Percentiles rank a stretch among this genome's conserved stretches.
Evolutionary conservation across 1,139 yeast genomes (phyloP).

Genomic region (Trichomonascaceae sp.): DNA sequence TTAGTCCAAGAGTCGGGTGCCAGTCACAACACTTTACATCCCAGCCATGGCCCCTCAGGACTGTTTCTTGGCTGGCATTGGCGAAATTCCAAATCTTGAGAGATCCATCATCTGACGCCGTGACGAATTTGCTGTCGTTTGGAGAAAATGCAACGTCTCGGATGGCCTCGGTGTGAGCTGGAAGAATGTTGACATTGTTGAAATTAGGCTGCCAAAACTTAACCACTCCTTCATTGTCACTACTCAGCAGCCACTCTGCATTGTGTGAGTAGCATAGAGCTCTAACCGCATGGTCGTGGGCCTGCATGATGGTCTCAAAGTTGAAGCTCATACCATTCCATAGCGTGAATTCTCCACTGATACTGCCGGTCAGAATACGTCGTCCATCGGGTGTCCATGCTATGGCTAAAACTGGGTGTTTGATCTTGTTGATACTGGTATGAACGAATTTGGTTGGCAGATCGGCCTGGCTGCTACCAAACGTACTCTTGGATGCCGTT

Average conservation of each 20-base stretch:
- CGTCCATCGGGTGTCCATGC: conserved; percentile 97
- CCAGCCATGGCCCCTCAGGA: conserved; percentile 92
- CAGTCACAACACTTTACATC: conserved; percentile 95
- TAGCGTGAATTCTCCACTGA: conserved; percentile 88
- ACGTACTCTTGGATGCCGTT: conserved; percentile 36
- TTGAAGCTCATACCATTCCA: conserved; percentile 97
- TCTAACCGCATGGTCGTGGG: conserved; percentile 85
- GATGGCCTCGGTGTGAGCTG: conserved; percentile 71
- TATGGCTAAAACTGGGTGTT: conserved; percentile 81
- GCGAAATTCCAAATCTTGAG: conserved; percentile 91
- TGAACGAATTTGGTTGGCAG: conserved; percentile 67
- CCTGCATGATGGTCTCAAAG: conserved; percentile 96
- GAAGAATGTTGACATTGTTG: conserved; percentile 74
- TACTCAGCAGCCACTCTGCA: conserved; percentile 89
- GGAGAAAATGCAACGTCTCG: conserved; percentile 85
- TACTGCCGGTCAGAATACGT: conserved; percentile 76
- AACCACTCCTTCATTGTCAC: conserved; percentile 82
- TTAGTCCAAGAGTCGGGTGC: conserved; percentile 79
- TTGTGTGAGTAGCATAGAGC: conserved; percentile 73
- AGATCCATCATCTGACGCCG: conserved; percentile 84
- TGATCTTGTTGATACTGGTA: conserved; percentile 78
- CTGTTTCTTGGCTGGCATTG: conserved; percentile 73
- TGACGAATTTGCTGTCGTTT: conserved; percentile 77
- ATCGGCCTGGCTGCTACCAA: conserved; percentile 39
- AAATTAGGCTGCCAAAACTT: conserved; percentile 98